Conservation (phyloP, 208 protist genomes). For the Trypanosoma cruzi region DNA sequence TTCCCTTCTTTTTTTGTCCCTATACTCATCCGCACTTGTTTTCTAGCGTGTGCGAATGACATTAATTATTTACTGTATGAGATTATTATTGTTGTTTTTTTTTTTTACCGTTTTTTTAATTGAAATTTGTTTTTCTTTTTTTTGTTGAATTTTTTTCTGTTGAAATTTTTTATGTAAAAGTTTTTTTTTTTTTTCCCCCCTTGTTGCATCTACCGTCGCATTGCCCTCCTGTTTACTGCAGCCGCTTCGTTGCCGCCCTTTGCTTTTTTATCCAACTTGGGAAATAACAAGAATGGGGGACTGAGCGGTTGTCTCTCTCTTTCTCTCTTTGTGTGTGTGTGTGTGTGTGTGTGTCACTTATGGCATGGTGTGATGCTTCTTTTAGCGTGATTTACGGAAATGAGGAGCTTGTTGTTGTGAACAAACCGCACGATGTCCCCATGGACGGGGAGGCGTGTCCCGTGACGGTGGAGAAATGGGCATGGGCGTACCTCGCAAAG, state of each 20-base stretch:
- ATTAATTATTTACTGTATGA: too few relatives aligned
- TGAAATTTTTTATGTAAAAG: neutral
- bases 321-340: too few relatives aligned
- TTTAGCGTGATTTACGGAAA: conserved; percentile 62
- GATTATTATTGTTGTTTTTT: neutral
- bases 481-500: conserved; percentile 33
- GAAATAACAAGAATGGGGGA: neutral
- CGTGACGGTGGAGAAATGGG: conserved; percentile 64
- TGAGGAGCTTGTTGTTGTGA: conserved; percentile 80
- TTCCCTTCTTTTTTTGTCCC: too few relatives aligned
- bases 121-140: neutral
- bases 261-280: too few relatives aligned
- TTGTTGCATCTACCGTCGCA: too few relatives aligned
- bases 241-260: neutral
- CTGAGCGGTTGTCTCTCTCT: neutral
- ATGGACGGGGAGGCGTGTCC: conserved; percentile 61
- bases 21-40: too few relatives aligned
- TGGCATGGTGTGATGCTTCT: conserved; percentile 1
- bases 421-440: conserved; percentile 83
- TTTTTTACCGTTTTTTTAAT: neutral
- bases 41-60: too few relatives aligned
- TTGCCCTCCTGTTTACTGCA: neutral
- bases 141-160: neutral
- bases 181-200: too few relatives aligned
- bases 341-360: neutral